These are phyloP conservation scores for Anthracocystis panici-leucophaei DNA, from an alignment of 1,284 basidiomycete genomes.

Conservation along the genomic window DNA sequence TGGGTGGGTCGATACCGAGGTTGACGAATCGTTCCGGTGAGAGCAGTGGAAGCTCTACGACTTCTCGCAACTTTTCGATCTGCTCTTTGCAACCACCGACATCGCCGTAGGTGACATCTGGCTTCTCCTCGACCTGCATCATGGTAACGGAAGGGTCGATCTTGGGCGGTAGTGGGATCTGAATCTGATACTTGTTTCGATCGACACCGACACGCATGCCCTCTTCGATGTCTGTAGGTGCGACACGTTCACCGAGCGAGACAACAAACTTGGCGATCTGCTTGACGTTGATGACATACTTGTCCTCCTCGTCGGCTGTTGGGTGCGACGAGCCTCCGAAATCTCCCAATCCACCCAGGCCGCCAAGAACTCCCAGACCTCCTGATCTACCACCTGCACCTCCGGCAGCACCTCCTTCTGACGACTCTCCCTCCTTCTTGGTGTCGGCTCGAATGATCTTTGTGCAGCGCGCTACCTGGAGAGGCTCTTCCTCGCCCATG, in stretches of 20 bases:
- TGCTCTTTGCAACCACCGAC: slow-evolving; percentile 99
- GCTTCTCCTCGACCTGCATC: slow-evolving; percentile 99
- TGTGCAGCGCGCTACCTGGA: slow-evolving; percentile 97
- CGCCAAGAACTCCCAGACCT: slow-evolving; percentile 57
- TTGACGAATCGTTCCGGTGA: slow-evolving; percentile 95
- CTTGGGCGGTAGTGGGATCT: slow-evolving; percentile 99
- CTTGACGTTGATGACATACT: slow-evolving; percentile 99
- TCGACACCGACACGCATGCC: slow-evolving; percentile 97
- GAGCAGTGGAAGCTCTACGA: slow-evolving; percentile 93
- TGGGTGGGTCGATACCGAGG: slow-evolving; percentile 98
- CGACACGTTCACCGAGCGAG: slow-evolving; percentile 92
- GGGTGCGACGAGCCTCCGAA: slow-evolving; percentile 71
- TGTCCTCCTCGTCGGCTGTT: slow-evolving; percentile 90
- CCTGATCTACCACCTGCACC: slow-evolving; percentile 30
- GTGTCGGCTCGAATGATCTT: slow-evolving; percentile 84
- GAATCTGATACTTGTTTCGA: slow-evolving; percentile 98
- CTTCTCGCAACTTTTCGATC: slow-evolving; percentile 98
- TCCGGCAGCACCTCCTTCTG: slow-evolving; percentile 36
- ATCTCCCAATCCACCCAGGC: slow-evolving; percentile 48
- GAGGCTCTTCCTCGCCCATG: slow-evolving; percentile 90
- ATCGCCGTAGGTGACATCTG: slow-evolving; percentile 97
- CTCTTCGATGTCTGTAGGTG: slow-evolving; percentile 98
- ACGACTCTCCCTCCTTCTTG: slow-evolving; percentile 39
- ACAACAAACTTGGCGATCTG: slow-evolving; percentile 99
- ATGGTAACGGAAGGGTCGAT: slow-evolving; percentile 99